Evolutionary conservation across 2,329 filamentous ascomycete species (phyloP).

Genomic region (Microcyclospora pomicola): DNA sequence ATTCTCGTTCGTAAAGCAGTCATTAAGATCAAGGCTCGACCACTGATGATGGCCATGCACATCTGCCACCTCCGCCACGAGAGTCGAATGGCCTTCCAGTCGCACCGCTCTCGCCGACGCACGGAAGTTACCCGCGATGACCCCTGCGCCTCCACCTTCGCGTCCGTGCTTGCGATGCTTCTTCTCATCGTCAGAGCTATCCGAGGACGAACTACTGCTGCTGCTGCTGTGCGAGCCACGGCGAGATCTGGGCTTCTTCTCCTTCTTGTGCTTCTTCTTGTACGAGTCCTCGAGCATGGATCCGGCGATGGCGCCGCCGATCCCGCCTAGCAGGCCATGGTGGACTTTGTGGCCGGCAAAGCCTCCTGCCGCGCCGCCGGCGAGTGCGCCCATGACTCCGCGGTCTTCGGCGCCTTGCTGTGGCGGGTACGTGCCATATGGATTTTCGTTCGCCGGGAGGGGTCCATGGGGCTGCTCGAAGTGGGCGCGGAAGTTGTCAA

Average conservation of each 20-base stretch:
- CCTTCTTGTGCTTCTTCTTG: slow-evolving; percentile 32
- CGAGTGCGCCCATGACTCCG: slow-evolving; percentile 41
- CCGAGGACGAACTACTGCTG: slow-evolving; percentile 7
- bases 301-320: slow-evolving; percentile 43
- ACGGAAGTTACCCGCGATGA: slow-evolving; percentile 27
- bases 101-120: slow-evolving; percentile 20
- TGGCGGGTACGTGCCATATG: background rate
- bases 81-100: slow-evolving; percentile 22
- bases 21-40: slow-evolving; percentile 25
- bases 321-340: slow-evolving; percentile 42
- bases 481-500: slow-evolving; percentile 8
- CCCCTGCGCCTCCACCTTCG: slow-evolving; percentile 2
- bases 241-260: slow-evolving; percentile 23
- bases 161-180: slow-evolving; percentile 4
- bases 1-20: slow-evolving; percentile 24
- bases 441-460: slow-evolving; percentile 1
- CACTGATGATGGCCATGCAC: slow-evolving; percentile 20
- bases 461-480: slow-evolving; percentile 11
- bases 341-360: slow-evolving; percentile 43
- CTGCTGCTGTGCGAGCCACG: slow-evolving; percentile 4
- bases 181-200: slow-evolving; percentile 8
- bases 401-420: slow-evolving; percentile 34
- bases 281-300: slow-evolving; percentile 40
- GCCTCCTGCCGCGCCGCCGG: slow-evolving; percentile 43
- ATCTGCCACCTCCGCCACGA: slow-evolving; percentile 25